Percentiles rank a stretch among this genome's conserved stretches.
Conservation (phyloP, 2,329 filamentous ascomycete genomes). For the Alternaria postmessia region DNA sequence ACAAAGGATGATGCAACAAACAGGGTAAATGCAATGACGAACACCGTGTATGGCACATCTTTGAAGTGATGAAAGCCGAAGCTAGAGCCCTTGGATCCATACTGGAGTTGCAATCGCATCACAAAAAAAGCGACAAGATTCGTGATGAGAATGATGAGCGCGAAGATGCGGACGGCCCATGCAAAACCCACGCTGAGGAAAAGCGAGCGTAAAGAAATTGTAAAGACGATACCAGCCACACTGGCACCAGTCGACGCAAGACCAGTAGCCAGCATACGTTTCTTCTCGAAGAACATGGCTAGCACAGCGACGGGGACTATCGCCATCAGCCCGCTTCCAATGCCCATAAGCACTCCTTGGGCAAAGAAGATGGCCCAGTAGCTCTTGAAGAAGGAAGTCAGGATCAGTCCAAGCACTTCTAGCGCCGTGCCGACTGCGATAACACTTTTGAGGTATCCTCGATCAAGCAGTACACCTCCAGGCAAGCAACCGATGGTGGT, state of each 20-base stretch:
- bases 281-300: slow-evolving; percentile 47
- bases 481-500: slow-evolving; percentile 44
- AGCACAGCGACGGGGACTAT: slow-evolving; percentile 38
- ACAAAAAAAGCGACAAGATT: slow-evolving; percentile 19
- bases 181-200: slow-evolving; percentile 41
- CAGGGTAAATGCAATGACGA: slow-evolving; percentile 26
- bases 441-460: slow-evolving; percentile 39
- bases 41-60: slow-evolving; percentile 27
- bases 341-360: slow-evolving; percentile 46
- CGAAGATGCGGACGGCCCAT: slow-evolving; percentile 36
- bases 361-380: slow-evolving; percentile 39
- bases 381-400: slow-evolving; percentile 27
- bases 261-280: slow-evolving; percentile 44
- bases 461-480: slow-evolving; percentile 40
- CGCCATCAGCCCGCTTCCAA: slow-evolving; percentile 46
- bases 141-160: slow-evolving; percentile 20
- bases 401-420: slow-evolving; percentile 34
- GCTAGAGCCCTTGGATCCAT: slow-evolving; percentile 21
- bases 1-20: slow-evolving; percentile 25
- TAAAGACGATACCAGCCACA: slow-evolving; percentile 46
- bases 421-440: slow-evolving; percentile 41
- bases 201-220: slow-evolving; percentile 41
- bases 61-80: slow-evolving; percentile 25
- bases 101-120: slow-evolving; percentile 26
- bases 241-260: slow-evolving; percentile 46